Evolutionary conservation across 2,329 filamentous ascomycete species (phyloP), one percentile per base, ranked within the genome.

Genomic region (Neofusicoccum sp.): DNA sequence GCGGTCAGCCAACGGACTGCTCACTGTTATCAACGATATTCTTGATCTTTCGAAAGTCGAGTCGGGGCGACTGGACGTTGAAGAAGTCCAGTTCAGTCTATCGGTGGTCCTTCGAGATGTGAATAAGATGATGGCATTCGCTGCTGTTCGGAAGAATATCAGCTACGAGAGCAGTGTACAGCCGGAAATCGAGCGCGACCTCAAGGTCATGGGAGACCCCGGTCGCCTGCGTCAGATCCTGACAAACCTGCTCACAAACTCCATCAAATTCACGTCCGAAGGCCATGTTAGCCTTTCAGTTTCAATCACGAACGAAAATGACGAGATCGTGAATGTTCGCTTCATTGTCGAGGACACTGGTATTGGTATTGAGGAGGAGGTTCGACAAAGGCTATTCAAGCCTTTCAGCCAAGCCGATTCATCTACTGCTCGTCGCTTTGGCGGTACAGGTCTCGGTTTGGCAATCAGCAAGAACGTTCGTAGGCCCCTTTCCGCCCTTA

Each of bases 1-100:
- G 67, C 83, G 88, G 56, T 93, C 89, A 5, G 90, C 89, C 0
- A 92, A 93, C 64, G 91, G 89, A 1, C 77, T 96, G 2, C 79
- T 96, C 20, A 93, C 90, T 0, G 89, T 96, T 41, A 96, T 96
- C 74, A 96, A 96, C 69, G 91, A 96, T 68, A 96, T 96, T 60
- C 79, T 96, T 1, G 91, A 96, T 73, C 93, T 96, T 71, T 95
- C 90, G 3, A 96, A 96, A 72, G 87, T 91, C 1, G 90, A 93
- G 70, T 90, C 88, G 7, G 89, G 90, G 3, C 81, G 87, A 6
- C 75, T 93, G 20, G 89, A 92, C 64, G 88, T 93, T 41, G 89
- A 92, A 73, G 88, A 92, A 67, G 89, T 92, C 0, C 89, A 91
- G 63, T 93, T 93, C 67, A 90, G 87, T 30, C 78, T 92, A 1